A percentile compares a stretch with the other conserved stretches of the same genome.
These are phyloP conservation scores for Scopulariopsis brevicaulis DNA, from an alignment of 2,329 filamentous ascomycete species.

Conservation along the genomic window DNA sequence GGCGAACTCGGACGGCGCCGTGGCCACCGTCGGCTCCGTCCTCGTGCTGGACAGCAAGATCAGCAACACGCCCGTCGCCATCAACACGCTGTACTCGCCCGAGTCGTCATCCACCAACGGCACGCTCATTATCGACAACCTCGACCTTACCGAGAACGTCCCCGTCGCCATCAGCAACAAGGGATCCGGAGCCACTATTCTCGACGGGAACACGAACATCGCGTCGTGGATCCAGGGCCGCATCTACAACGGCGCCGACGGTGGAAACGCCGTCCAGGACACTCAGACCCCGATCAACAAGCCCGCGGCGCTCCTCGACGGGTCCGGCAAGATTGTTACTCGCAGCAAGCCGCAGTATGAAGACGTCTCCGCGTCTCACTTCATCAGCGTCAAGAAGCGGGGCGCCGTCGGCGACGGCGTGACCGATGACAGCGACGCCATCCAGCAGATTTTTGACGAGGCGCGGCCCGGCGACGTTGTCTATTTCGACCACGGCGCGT, in stretches of 20 bases:
- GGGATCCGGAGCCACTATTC: slow-evolving; percentile 44
- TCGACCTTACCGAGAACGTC: slow-evolving; percentile 64
- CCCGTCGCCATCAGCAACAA: slow-evolving; percentile 52
- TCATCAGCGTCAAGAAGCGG: slow-evolving; percentile 70
- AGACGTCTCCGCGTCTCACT: slow-evolving; percentile 50
- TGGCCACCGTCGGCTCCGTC: slow-evolving; percentile 75
- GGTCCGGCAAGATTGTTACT: slow-evolving; percentile 61
- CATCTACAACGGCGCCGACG: slow-evolving; percentile 43
- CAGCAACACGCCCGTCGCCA: slow-evolving; percentile 61
- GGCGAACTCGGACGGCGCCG: slow-evolving; percentile 43
- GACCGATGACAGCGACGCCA: slow-evolving; percentile 76
- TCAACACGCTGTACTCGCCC: slow-evolving; percentile 63
- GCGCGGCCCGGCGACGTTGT: slow-evolving; percentile 53
- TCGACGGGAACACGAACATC: slow-evolving; percentile 60
- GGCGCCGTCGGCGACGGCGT: slow-evolving; percentile 82
- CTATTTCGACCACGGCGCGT: slow-evolving; percentile 67
- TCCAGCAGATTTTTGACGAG: slow-evolving; percentile 67
- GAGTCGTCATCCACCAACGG: slow-evolving; percentile 59
- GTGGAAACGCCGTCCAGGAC: slow-evolving; percentile 47
- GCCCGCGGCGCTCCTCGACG: slow-evolving; percentile 53
- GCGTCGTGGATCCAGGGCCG: slow-evolving; percentile 71
- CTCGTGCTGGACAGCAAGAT: slow-evolving; percentile 73
- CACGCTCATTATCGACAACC: slow-evolving; percentile 78
- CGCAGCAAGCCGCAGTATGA: slow-evolving; percentile 86
- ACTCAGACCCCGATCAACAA: slow-evolving; percentile 43